Evolutionary conservation across 148 eudicot species (phyloP), one percentile per base, ranked within the genome.

Genomic region (Silene latifolia): DNA sequence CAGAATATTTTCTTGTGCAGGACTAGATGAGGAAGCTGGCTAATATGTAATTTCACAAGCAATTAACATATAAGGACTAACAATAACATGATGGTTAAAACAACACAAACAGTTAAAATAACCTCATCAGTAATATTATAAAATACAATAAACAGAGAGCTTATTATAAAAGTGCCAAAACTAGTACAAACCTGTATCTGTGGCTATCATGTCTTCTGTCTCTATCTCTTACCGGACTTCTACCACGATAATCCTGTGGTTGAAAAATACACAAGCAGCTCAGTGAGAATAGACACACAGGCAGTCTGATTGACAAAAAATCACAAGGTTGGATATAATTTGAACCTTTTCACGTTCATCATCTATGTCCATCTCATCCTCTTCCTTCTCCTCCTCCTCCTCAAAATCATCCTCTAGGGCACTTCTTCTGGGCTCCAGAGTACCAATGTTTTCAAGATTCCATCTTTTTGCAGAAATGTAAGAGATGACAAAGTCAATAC

Each of bases 371-470:
- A 79, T 86, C 75, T 86, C 96, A 65, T 95, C 98, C 72, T 93
- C 98, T 72, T 95, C 97, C 60, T 90, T 90, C 74, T 94, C 97
- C 80, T 94, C 98, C 70, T 94, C 97, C 86, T 95, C 99, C 78
- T 95, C 97, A 81, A 92, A 92, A 80, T 95, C 99, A 83, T 95
- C 99, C 81, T 95, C 97, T 21, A 95, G 84, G 58, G 89, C 99
- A 87, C 99, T 95, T 86, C 89, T 92, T 83, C 97, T 84, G 60
- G 87, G 93, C 66, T 95, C 97, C 70, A 95, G 75, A 39, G 89
- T 71, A 80, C 89, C 92, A 81, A 84, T 73, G 53, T 86, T 69
- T 85, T 95, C 99, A 76, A 95, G 89, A 60, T 85, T 89, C 96
- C 89, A 88, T 85, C 99, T 95, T 83, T 18, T 44, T 62, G 66